Conservation (phyloP, 192 early-diverging fungal genomes). For the Coemansia sp. region DNA sequence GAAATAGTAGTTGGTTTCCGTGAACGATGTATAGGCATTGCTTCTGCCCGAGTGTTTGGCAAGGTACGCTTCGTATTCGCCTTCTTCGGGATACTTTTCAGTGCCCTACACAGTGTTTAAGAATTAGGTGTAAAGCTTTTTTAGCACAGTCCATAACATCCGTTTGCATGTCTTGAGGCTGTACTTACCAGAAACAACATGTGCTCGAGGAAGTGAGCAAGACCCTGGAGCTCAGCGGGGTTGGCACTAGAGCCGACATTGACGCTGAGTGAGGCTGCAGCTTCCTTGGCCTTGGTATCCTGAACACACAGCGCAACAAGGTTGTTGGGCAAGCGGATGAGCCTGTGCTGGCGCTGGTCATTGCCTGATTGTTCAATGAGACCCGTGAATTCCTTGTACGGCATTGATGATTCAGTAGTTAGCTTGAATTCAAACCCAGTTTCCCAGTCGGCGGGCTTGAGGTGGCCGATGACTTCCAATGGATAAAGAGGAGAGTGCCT, state of each 20-base stretch:
- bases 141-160: not conserved
- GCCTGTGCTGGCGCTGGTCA: constrained; percentile 59
- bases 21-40: constrained; percentile 30
- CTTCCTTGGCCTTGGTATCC: constrained; percentile 51
- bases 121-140: not conserved
- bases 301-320: constrained; percentile 60
- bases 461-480: not conserved
- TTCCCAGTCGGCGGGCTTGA: not conserved
- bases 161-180: no score
- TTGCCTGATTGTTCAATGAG: constrained; percentile 52
- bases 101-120: constrained; percentile 50
- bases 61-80: constrained; percentile 56
- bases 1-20: constrained; percentile 27
- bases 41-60: constrained; percentile 17
- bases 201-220: constrained; percentile 74
- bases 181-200: constrained; percentile 58
- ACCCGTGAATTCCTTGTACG: constrained; percentile 23
- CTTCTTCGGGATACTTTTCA: constrained; percentile 66
- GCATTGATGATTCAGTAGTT: constrained; percentile 1
- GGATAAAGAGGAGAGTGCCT: not conserved
- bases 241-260: constrained; percentile 61
- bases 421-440: not conserved
- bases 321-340: constrained; percentile 58
- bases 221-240: constrained; percentile 58
- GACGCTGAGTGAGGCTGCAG: constrained; percentile 60